Evolutionary conservation across 2,329 filamentous ascomycete genomes (phyloP), one percentile per base, ranked within the genome.

Genomic region (Aspergillus uvarum): DNA sequence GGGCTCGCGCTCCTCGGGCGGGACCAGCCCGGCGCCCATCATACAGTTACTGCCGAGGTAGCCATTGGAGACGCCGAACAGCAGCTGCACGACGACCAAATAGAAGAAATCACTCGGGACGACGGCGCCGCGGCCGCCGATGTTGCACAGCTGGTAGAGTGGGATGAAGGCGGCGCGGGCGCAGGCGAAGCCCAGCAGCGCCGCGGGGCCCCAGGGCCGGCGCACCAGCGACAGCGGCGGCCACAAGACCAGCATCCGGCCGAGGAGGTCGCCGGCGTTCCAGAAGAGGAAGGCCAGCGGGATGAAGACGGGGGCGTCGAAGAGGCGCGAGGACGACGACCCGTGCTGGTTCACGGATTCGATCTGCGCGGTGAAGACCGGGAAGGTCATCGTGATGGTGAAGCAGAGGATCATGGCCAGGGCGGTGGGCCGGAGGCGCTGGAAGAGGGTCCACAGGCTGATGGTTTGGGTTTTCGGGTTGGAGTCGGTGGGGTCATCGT

Each of bases 271-370:
- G 48, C 95, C 95, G 2, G 89, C 73, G 72, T 98, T 99, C 95
- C 95, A 99, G 72, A 95, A 86, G 61, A 98, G 85, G 76, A 98
- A 96, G 3, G 85, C 92, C 0, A 97, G 82, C 0, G 95, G 93
- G 59, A 98, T 93, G 74, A 98, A 99, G 16, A 89, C 87, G 0
- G 87, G 82, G 0, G 91, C 86, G 55, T 87, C 72, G 58, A 77
- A 85, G 65, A 96, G 85, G 16, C 96, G 77, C 31, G 76, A 72
- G 5, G 63, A 67, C 50, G 16, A 35, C 64, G 72, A 51, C 26
- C 3, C 26, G 7, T 2, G 7, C 8, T 8, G 26, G 26, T 68
- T 80, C 60, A 83, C 78, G 2, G 82, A 85, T 22, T 81, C 64
- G 55, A 89, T 88, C 75, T 89, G 86, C 59, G 83, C 79, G 0